phyloP scores from a whole-genome alignment of 2,329 filamentous ascomycete species.

The Knoxdaviesia capensis region DNA sequence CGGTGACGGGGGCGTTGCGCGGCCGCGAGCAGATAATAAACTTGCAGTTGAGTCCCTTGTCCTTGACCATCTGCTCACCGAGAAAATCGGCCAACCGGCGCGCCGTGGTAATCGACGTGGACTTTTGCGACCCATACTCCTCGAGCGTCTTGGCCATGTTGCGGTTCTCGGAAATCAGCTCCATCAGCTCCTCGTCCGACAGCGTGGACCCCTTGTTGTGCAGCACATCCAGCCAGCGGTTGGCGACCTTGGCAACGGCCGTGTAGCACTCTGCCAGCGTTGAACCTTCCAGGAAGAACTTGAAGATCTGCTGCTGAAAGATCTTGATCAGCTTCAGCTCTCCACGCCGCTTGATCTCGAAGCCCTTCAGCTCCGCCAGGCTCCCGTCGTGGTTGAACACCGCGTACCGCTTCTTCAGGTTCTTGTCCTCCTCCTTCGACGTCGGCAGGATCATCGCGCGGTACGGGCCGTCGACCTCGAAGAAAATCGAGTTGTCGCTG shows the following conservation, averaged over 20 bases:
- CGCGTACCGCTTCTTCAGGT: constrained; percentile 96
- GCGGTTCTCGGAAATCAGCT: constrained; percentile 98
- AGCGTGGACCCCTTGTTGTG: constrained; percentile 74
- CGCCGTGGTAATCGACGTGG: constrained; percentile 96
- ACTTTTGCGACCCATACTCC: constrained; percentile 90
- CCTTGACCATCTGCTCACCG: constrained; percentile 97
- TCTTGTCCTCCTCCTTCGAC: constrained; percentile 98
- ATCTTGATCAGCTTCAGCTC: constrained; percentile 99
- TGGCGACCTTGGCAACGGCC: constrained; percentile 84
- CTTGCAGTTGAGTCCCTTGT: constrained; percentile 98
- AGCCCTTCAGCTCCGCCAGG: constrained; percentile 87
- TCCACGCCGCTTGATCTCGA: constrained; percentile 92
- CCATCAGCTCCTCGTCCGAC: constrained; percentile 91
- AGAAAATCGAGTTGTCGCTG: constrained; percentile 98
- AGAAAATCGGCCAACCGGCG: constrained; percentile 88
- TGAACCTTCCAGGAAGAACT: constrained; percentile 86
- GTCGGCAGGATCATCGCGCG: constrained; percentile 93
- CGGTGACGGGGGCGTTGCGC: constrained; percentile 78
- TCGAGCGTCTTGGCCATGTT: constrained; percentile 95
- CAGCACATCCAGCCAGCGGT: constrained; percentile 90
- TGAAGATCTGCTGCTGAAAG: constrained; percentile 98
- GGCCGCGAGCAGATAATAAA: constrained; percentile 91
- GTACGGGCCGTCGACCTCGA: constrained; percentile 96
- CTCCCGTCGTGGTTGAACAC: constrained; percentile 98
- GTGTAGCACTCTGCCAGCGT: constrained; percentile 78